These are phyloP conservation scores for Capronia epimyces DNA, from an alignment of 2,329 filamentous ascomycete species.

Conservation along the genomic window DNA sequence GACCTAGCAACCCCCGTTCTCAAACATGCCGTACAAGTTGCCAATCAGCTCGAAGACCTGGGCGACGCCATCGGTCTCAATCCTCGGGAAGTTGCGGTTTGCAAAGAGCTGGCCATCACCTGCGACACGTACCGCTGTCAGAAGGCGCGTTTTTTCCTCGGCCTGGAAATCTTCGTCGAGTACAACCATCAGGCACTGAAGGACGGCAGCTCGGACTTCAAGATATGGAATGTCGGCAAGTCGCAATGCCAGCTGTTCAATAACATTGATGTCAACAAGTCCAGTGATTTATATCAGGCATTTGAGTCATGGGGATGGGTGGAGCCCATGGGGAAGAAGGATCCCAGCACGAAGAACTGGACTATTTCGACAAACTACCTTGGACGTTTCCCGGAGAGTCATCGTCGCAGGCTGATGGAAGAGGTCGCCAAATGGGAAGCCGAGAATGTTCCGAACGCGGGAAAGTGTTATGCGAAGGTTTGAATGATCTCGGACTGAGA, in stretches of 20 bases:
- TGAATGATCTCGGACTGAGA: no score
- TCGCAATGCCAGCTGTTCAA: conserved; percentile 10
- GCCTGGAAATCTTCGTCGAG: conserved; percentile 13
- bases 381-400: background rate
- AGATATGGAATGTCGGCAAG: conserved; percentile 7
- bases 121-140: conserved; percentile 18
- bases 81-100: conserved; percentile 7
- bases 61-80: conserved; percentile 10
- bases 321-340: background rate
- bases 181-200: conserved; percentile 2
- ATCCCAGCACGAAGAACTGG: background rate
- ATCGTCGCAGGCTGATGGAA: background rate
- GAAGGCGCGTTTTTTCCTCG: conserved; percentile 17
- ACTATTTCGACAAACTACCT: background rate
- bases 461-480: background rate
- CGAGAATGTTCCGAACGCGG: no score
- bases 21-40: background rate
- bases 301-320: conserved; percentile 15
- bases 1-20: background rate
- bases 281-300: conserved; percentile 4
- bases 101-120: conserved; percentile 6
- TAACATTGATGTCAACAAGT: conserved; percentile 19
- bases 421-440: background rate
- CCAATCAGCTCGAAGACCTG: background rate
- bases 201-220: conserved; percentile 1